Base-by-base conservation (phyloP, 192 early-diverging fungal genomes). In the Geosiphon pyriformis region DNA sequence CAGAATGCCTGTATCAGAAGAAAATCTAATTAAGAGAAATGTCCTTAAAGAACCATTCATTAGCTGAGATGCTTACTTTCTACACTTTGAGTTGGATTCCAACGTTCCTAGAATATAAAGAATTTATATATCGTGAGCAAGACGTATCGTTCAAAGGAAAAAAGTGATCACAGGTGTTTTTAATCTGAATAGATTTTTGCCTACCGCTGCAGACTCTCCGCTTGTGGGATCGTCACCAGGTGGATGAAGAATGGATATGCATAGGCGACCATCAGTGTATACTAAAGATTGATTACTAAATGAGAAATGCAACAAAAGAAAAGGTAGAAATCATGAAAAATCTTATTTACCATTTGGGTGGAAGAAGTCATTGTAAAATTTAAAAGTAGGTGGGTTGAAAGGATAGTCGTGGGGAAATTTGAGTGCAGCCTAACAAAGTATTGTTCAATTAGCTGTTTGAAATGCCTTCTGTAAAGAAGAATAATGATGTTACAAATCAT, bases 211-310 rank as follows among this genome's bases (percentile, higher is more conserved):
- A 42, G 71, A 76, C 62, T 91, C 90, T n/a, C 87, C 86, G 42
- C 86, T 87, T 26, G 84, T 83, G 1, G 95, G 95, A 64, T 98
- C 95, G 60, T 96, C 92, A 42, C 92, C 95, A 3, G 95, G 93
- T 26, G 94, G 85, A 77, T 98, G 95, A 59, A 96, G 79, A 58
- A 98, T 98, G 4, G 94, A 95, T 50, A 98, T 98, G 78, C 94
- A 96, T 20, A 98, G 88, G 4, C 84, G 82, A 46, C 95, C 95
- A 73, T 98, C 93, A 11, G 81, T 37, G 65, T 97, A 97, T 20
- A 97, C 90, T 80, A 51, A 17, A 37, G 29, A 71, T 8, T 2
- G 70, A 18, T 17, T 42, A 48, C 31, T 20, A 26, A 11, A 22
- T 11, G 30, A 53, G 11, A 60, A 23, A 54, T 51, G 42, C 26